phyloP scores from a whole-genome alignment of 2,329 filamentous ascomycete genomes.

The Sporothrix variecibatus region DNA sequence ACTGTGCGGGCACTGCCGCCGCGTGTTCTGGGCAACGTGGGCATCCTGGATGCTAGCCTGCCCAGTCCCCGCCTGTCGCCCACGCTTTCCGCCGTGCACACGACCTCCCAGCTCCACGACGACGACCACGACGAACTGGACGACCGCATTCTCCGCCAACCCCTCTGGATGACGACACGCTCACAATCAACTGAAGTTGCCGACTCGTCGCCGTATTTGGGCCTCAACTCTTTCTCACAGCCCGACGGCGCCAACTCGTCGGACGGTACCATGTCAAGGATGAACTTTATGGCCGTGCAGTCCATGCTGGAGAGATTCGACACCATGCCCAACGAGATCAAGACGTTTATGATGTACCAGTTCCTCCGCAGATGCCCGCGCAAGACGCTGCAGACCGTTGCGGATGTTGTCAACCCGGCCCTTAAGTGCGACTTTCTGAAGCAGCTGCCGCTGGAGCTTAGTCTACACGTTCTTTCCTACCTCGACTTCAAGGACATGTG shows the following conservation, averaged over 20 bases:
- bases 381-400: conserved; percentile 84
- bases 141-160: conserved; percentile 40
- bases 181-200: conserved; percentile 46
- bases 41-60: conserved; percentile 84
- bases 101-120: conserved; percentile 45
- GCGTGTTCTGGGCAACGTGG: conserved; percentile 66
- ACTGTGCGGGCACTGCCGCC: conserved; percentile 50
- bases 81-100: conserved; percentile 72
- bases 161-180: conserved; percentile 33
- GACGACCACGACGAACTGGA: conserved; percentile 50
- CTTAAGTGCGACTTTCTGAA: conserved; percentile 91
- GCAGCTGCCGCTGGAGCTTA: conserved; percentile 81
- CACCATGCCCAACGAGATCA: conserved; percentile 84
- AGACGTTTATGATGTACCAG: conserved; percentile 96
- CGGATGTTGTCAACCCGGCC: conserved; percentile 87
- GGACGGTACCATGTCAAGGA: conserved; percentile 34
- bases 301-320: conserved; percentile 88
- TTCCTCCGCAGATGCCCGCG: conserved; percentile 85
- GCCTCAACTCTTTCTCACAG: background rate
- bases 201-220: conserved; percentile 22
- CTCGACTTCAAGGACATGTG: conserved; percentile 85
- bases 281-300: conserved; percentile 73
- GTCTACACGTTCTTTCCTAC: conserved; percentile 83
- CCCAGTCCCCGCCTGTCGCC: conserved; percentile 94
- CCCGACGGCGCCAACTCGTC: conserved; percentile 32